These are phyloP conservation scores for Coemansia aciculifera DNA, from an alignment of 192 early-diverging fungal species.

Conservation along the genomic window DNA sequence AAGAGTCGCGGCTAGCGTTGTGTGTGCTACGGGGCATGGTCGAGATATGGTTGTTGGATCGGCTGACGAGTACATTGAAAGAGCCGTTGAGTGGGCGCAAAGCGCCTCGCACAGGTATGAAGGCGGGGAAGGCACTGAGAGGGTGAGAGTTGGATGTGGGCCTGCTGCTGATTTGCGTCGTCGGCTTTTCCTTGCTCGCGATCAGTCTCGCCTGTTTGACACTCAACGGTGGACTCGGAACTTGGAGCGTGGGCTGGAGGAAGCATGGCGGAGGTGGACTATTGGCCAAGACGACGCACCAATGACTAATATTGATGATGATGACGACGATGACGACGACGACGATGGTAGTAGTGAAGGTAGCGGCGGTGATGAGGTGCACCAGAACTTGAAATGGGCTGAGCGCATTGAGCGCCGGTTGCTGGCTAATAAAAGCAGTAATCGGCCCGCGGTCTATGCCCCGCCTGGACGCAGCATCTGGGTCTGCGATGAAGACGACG, in stretches of 20 bases:
- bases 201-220: slow-evolving; percentile 82
- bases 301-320: neutral
- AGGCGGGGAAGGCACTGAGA: neutral
- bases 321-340: neutral
- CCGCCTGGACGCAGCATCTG: slow-evolving; percentile 50
- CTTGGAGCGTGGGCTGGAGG: slow-evolving; percentile 69
- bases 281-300: slow-evolving; percentile 43
- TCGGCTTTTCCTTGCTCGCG: slow-evolving; percentile 74
- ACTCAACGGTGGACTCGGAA: slow-evolving; percentile 82
- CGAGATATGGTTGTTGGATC: slow-evolving; percentile 65
- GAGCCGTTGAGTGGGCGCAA: slow-evolving; percentile 64
- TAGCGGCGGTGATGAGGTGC: neutral
- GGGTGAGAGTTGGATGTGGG: slow-evolving; percentile 41
- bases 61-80: slow-evolving; percentile 67
- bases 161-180: slow-evolving; percentile 65
- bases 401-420: slow-evolving; percentile 34
- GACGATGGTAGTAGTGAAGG: neutral
- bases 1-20: slow-evolving; percentile 86
- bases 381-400: slow-evolving; percentile 24
- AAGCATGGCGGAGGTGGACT: slow-evolving; percentile 75
- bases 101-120: slow-evolving; percentile 30
- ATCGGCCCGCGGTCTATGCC: slow-evolving; percentile 26
- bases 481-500: slow-evolving; percentile 51
- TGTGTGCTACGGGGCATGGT: slow-evolving; percentile 75
- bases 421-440: neutral